Percentiles rank a stretch among this genome's conserved stretches.
phyloP scores from a whole-genome alignment of 1,284 basidiomycete genomes.

The Coniophora puteana region DNA sequence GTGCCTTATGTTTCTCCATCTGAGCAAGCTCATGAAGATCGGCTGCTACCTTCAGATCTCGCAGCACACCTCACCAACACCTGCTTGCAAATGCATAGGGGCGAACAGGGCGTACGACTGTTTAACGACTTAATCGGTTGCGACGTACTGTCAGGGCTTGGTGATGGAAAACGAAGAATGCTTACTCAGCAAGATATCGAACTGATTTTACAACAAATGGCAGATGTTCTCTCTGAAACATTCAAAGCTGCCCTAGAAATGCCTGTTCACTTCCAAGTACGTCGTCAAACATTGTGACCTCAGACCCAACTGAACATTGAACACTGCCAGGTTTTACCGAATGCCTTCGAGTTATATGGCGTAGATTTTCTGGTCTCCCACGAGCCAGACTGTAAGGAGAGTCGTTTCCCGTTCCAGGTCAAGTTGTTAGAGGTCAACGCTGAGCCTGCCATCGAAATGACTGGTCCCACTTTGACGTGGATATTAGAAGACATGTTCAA shows the following conservation, averaged over 20 bases:
- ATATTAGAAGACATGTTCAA: constrained; percentile 81
- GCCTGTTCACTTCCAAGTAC: constrained; percentile 85
- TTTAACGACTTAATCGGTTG: constrained; percentile 76
- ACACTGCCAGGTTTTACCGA: constrained; percentile 77
- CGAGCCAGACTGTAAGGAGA: constrained; percentile 12
- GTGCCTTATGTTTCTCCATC: constrained; percentile 54
- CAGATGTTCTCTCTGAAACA: constrained; percentile 69
- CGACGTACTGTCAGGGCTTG: constrained; percentile 41
- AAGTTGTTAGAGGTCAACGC: constrained; percentile 91
- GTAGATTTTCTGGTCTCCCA: constrained; percentile 85
- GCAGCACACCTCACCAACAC: constrained; percentile 93
- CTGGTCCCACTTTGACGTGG: constrained; percentile 79
- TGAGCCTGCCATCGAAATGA: constrained; percentile 94
- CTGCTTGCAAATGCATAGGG: constrained; percentile 75
- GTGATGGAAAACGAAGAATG: constrained; percentile 4
- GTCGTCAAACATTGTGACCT: constrained; percentile 1
- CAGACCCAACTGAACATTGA: constrained; percentile 4
- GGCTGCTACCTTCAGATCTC: constrained; percentile 49
- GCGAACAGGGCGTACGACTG: constrained; percentile 68
- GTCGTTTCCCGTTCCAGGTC: constrained; percentile 46
- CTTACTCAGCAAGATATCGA: constrained; percentile 42
- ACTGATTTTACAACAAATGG: constrained; percentile 59
- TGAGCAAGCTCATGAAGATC: constrained; percentile 19
- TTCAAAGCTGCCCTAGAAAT: constrained; percentile 85
- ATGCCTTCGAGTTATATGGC: constrained; percentile 95